A percentile compares a stretch with the other conserved stretches of the same genome.
Conservation (phyloP, 768 basidiomycete species). For the Russula dissimulans region DNA sequence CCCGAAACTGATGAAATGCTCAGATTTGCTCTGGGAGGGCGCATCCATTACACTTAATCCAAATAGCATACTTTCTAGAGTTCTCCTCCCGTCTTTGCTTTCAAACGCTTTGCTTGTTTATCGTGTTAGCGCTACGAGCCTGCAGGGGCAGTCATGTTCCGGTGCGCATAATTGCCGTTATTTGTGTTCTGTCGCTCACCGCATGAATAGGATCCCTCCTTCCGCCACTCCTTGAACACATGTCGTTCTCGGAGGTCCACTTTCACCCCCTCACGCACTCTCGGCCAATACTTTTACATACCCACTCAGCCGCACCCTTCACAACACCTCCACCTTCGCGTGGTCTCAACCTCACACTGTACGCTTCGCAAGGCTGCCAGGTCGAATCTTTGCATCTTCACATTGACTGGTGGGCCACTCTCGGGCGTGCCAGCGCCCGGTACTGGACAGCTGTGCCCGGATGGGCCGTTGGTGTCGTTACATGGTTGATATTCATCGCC, state of each 20-base stretch:
- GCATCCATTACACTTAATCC: constrained; percentile 27
- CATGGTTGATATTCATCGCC: constrained; percentile 44
- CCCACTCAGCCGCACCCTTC: constrained; percentile 62
- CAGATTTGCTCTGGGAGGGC: constrained; percentile 10
- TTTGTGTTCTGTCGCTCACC: not conserved
- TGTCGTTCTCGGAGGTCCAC: constrained; percentile 63
- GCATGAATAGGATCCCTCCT: constrained; percentile 40
- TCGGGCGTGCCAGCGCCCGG: constrained; percentile 62
- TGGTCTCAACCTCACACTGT: constrained; percentile 49
- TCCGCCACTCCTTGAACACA: constrained; percentile 58
- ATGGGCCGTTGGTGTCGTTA: constrained; percentile 69
- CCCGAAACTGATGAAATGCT: constrained; percentile 2
- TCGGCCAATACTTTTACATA: constrained; percentile 49
- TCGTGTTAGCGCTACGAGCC: constrained; percentile 33
- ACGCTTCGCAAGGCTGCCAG: constrained; percentile 50
- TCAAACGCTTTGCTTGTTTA: constrained; percentile 62
- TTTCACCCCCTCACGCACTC: constrained; percentile 39
- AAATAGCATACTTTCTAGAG: constrained; percentile 32
- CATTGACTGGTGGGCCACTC: constrained; percentile 61
- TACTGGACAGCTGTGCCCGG: constrained; percentile 64
- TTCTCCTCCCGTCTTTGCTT: constrained; percentile 47
- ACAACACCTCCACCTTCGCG: constrained; percentile 27
- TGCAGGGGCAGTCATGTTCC: constrained; percentile 22
- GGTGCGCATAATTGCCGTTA: constrained; percentile 19
- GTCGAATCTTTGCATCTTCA: constrained; percentile 38